Evolutionary conservation across 371 early-diverging fungal genomes (phyloP), one percentile per base, ranked within the genome.

Genomic region (Mortierella sp.): DNA sequence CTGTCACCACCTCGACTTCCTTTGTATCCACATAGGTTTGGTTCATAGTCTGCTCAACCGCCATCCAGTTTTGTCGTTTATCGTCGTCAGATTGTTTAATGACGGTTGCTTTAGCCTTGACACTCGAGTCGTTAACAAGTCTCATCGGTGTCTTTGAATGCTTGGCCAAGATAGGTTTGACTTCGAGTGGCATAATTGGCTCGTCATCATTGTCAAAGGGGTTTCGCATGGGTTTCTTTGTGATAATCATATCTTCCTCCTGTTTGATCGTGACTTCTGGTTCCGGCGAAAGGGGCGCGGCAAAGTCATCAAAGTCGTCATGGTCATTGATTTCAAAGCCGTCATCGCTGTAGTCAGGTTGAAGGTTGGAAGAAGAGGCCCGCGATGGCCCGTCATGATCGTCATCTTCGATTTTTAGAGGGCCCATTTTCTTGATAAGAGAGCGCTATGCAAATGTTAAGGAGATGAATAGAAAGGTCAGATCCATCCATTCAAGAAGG

Each of bases 41-140:
- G 16, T 65, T 68, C 57, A 84, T 67, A 52, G 53, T 65, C 48
- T 64, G 67, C 37, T 86, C 83, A 53, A 85, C 83, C 3, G 75
- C 74, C 75, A 83, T 77, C 86, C 86, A 86, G 73, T 72, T 70
- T 53, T 75, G 70, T n/a, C 83, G 81, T 21, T n/a, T 52, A 21
- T 81, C 66, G 18, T 15, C 63, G 28, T 70, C 72, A 2, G 70
- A 55, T 26, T 68, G 26, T 51, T 70, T 68, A 63, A 67, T 64
- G 15, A 70, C 74, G 0, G 66, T 81, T 6, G 75, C 70, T 37
- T 72, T 68, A 45, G 66, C 68, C 47, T 74, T 76, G 44, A 47
- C 59, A 28, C 70, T 74, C 9, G 74, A 60, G 18, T 70, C 68
- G 58, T 84, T 82, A n/a, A 84, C 70, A 4, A 68, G 29, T 9